phyloP scores from a whole-genome alignment of 495 filamentous ascomycete species.

The Tetracladium marchalianum region DNA sequence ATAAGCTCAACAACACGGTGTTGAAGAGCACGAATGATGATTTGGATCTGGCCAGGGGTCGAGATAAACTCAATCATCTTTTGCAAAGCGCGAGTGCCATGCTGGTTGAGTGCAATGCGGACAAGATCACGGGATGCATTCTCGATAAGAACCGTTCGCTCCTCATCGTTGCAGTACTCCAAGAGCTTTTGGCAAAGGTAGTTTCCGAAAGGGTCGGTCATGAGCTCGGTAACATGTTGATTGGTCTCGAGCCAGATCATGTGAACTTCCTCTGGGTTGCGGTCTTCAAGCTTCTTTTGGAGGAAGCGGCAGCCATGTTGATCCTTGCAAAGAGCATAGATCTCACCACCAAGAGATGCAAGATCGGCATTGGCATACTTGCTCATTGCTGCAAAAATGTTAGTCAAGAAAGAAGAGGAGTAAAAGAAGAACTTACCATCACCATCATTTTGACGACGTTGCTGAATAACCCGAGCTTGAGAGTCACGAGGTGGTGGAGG shows the following conservation, averaged over 20 bases:
- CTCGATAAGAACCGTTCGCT: constrained; percentile 84
- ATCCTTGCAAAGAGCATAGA: constrained; percentile 87
- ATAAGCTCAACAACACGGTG: constrained; percentile 82
- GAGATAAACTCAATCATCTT: constrained; percentile 99
- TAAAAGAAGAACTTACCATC: constrained; percentile 37
- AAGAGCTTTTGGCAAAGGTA: constrained; percentile 96
- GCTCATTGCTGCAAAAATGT: constrained; percentile 35
- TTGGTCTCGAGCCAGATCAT: constrained; percentile 91
- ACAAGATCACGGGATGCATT: constrained; percentile 80
- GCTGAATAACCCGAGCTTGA: constrained; percentile 61
- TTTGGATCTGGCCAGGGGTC: constrained; percentile 63
- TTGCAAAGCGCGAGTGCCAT: constrained; percentile 90
- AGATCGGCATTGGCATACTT: constrained; percentile 71
- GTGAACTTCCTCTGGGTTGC: constrained; percentile 69
- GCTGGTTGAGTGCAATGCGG: constrained; percentile 87
- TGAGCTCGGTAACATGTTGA: constrained; percentile 85
- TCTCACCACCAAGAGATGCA: constrained; percentile 68
- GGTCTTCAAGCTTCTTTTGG: constrained; percentile 94
- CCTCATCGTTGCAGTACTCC: constrained; percentile 85
- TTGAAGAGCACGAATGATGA: constrained; percentile 70
- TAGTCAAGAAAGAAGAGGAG: constrained; percentile 1
- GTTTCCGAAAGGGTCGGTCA: constrained; percentile 98
- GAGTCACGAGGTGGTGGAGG: constrained; percentile 43
- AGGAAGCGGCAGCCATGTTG: constrained; percentile 94
- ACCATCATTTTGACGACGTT: constrained; percentile 53